Percentiles rank a stretch among this genome's conserved stretches.
These are phyloP conservation scores for Tetradesmus obliquus DNA, from an alignment of 139 green algal genomes.

Conservation along the genomic window DNA sequence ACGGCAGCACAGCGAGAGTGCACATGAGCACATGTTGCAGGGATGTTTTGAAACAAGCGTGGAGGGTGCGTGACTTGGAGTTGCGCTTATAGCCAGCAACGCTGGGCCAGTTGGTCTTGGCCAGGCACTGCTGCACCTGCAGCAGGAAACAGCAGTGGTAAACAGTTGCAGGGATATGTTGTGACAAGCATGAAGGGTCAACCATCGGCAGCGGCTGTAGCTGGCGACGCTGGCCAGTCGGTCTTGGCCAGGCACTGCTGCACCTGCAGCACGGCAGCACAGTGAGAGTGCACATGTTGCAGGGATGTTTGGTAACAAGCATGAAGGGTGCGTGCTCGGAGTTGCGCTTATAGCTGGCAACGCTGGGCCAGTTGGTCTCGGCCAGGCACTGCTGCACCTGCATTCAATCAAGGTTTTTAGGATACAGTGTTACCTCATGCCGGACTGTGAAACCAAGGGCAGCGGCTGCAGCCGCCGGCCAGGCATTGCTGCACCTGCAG, in stretches of 20 bases:
- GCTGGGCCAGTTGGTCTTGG: slow-evolving; percentile 35
- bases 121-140: neutral
- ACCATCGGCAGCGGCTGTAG: neutral
- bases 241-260: slow-evolving; percentile 19
- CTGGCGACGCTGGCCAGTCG: slow-evolving; percentile 6
- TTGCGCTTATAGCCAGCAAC: neutral
- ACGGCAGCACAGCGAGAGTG: neutral
- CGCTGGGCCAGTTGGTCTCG: slow-evolving; percentile 32
- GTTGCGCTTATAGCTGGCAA: neutral
- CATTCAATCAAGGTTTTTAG: neutral
- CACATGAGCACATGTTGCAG: too few species aligned
- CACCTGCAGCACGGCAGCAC: neutral
- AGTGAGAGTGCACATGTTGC: too few species aligned
- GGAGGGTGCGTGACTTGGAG: too few species aligned
- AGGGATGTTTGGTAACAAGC: too few species aligned
- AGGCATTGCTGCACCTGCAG: slow-evolving; percentile 9
- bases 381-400: slow-evolving; percentile 7
- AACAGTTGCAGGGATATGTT: too few species aligned
- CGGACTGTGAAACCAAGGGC: neutral
- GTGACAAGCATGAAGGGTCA: too few species aligned
- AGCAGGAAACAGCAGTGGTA: too few species aligned
- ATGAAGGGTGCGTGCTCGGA: too few species aligned
- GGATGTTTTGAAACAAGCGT: too few species aligned
- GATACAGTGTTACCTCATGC: neutral
- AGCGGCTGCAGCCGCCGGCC: slow-evolving; percentile 16